A percentile compares a stretch with the other conserved stretches of the same genome.
Evolutionary conservation across 257 asterid species (phyloP).

Genomic region (Mitragyna speciosa): DNA sequence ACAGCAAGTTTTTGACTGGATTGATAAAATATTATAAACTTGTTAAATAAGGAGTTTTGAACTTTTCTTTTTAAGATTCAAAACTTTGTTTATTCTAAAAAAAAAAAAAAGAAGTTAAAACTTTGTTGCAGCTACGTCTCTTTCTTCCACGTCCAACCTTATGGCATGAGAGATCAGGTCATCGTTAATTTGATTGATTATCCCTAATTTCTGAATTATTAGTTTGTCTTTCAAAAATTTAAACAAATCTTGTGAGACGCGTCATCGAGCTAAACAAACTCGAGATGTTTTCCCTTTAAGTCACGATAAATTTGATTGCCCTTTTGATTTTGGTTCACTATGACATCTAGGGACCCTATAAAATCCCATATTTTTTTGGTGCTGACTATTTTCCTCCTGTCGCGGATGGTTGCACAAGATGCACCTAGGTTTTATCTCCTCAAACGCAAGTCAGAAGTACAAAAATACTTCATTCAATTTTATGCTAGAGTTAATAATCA

Average conservation of each 20-base stretch:
- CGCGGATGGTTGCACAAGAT: neutral
- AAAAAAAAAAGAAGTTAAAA: too few species aligned
- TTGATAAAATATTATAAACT: too few species aligned
- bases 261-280: conserved; percentile 5
- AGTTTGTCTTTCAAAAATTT: neutral
- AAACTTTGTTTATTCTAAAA: too few species aligned
- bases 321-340: neutral
- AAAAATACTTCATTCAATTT: neutral
- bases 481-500: neutral
- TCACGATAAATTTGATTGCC: neutral
- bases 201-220: neutral
- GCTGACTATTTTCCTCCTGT: neutral
- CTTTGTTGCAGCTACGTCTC: too few species aligned
- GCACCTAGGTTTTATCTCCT: neutral
- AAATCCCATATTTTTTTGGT: neutral
- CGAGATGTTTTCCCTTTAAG: neutral
- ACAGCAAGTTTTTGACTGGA: too few species aligned
- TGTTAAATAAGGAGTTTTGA: too few species aligned
- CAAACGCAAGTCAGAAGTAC: neutral
- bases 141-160: neutral
- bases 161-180: neutral
- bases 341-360: neutral
- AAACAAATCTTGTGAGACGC: neutral
- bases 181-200: neutral
- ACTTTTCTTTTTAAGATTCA: too few species aligned